Evolutionary conservation across 148 eudicot genomes (phyloP), one percentile per base, ranked within the genome.

Genomic region (Tetragonia tetragonoides): DNA sequence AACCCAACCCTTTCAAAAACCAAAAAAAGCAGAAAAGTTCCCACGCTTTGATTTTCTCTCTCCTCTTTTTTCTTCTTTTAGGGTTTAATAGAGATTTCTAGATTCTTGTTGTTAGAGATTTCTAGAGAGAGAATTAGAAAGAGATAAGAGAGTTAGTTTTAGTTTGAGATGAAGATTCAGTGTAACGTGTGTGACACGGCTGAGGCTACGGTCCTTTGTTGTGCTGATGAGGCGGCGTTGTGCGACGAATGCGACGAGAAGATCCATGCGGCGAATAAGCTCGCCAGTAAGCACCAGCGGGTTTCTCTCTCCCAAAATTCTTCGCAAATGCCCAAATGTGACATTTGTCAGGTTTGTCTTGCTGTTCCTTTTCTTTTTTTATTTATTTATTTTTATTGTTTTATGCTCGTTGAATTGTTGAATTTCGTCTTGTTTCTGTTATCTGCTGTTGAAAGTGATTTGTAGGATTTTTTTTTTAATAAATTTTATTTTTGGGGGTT

Each of bases 221-320:
- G 97, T 44, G 81, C 84, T 0, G 84, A 82, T 42, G 81, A 82
- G 64, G 84, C 84, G 7, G 84, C 81, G 16, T 63, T 82, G 41
- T 82, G 84, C 57, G 69, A 28, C 42, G 54, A 20, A 44, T 95
- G 99, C 62, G 99, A 95, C 64, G 91, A 86, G 79, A 87, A 90
- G 73, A 90, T 95, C 10, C 99, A 95, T 70, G 97, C 99, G 0
- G 99, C 99, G 17, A 95, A 95, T 80, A 95, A 95, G 90, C 93
- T 95, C 17, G 99, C 99, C 28, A 88, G 92, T 40, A 91, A 91
- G 70, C 99, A 95, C 68, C 94, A 90, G 77, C 87, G 97, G 81
- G 89, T 93, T 73, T 78, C 90, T 79, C 89, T 95, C n/a, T 84
- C 89, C 23, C 78, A 38, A 66, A 83, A 91, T 5, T 76, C 91